A percentile compares a stretch with the other conserved stretches of the same genome.
phyloP scores from a whole-genome alignment of 2,329 filamentous ascomycete species.

The Thielaviopsis euricoi region DNA sequence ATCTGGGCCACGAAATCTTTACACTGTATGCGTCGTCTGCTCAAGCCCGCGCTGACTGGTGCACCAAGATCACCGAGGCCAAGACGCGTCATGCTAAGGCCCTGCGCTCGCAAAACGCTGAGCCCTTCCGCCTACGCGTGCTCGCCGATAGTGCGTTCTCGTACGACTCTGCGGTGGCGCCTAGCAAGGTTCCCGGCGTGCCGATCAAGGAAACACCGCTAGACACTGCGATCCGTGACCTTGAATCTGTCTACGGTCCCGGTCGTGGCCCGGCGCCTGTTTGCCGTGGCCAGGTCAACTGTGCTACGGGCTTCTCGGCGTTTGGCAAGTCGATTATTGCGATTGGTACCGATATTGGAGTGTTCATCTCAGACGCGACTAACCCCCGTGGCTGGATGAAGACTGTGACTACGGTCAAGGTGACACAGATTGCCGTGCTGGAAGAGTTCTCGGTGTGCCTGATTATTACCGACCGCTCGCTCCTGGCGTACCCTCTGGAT shows the following conservation, averaged over 20 bases:
- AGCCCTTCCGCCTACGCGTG: constrained; percentile 83
- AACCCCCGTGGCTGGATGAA: constrained; percentile 82
- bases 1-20: constrained; percentile 85
- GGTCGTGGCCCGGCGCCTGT: constrained; percentile 58
- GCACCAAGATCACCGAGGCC: constrained; percentile 79
- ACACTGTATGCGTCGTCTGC: constrained; percentile 71
- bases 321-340: constrained; percentile 78
- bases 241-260: constrained; percentile 61
- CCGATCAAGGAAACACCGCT: constrained; percentile 81
- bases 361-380: constrained; percentile 74
- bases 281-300: constrained; percentile 77
- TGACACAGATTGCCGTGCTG: constrained; percentile 85
- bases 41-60: constrained; percentile 72
- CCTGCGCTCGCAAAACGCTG: constrained; percentile 79
- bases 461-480: constrained; percentile 74
- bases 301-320: constrained; percentile 75
- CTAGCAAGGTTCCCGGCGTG: constrained; percentile 47
- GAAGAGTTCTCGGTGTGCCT: constrained; percentile 92
- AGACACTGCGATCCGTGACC: constrained; percentile 75
- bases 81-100: constrained; percentile 88
- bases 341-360: constrained; percentile 86
- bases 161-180: constrained; percentile 47
- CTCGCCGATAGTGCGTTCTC: constrained; percentile 86
- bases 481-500: constrained; percentile 90
- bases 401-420: constrained; percentile 59